These are phyloP conservation scores for Candida nemodendra DNA, from an alignment of 805 yeast species.

Conservation along the genomic window DNA sequence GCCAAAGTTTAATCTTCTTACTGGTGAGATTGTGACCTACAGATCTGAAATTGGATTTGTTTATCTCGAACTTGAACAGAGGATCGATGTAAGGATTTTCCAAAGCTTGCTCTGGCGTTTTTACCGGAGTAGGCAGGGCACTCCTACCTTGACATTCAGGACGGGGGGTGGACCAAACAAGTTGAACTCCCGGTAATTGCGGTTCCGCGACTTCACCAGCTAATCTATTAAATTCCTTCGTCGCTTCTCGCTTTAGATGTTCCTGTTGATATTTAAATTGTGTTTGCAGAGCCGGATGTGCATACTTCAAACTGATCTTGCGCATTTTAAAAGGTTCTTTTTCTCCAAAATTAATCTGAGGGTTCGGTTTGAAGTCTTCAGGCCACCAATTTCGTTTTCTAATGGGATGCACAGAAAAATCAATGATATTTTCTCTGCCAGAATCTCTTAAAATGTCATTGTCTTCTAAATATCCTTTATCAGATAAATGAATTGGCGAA, in stretches of 20 bases:
- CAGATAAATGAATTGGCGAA: neutral
- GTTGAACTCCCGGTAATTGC: conserved; percentile 12
- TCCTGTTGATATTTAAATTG: conserved; percentile 24
- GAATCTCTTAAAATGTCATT: neutral
- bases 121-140: conserved; percentile 24
- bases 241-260: conserved; percentile 20
- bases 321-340: conserved; percentile 22
- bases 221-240: conserved; percentile 24
- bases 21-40: conserved; percentile 18
- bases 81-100: conserved; percentile 24
- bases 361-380: conserved; percentile 37
- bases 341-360: conserved; percentile 21
- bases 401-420: conserved; percentile 28
- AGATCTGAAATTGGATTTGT: conserved; percentile 20
- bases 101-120: conserved; percentile 24
- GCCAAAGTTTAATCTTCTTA: conserved; percentile 29
- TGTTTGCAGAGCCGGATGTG: conserved; percentile 24
- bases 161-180: conserved; percentile 13
- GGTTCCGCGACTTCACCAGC: conserved; percentile 15
- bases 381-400: conserved; percentile 33
- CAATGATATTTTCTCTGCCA: conserved; percentile 6
- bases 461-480: neutral
- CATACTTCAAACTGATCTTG: conserved; percentile 15
- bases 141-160: neutral
- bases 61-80: conserved; percentile 28